Conservation (phyloP, 106 monocot species). For the Platanthera guangdongensis region DNA sequence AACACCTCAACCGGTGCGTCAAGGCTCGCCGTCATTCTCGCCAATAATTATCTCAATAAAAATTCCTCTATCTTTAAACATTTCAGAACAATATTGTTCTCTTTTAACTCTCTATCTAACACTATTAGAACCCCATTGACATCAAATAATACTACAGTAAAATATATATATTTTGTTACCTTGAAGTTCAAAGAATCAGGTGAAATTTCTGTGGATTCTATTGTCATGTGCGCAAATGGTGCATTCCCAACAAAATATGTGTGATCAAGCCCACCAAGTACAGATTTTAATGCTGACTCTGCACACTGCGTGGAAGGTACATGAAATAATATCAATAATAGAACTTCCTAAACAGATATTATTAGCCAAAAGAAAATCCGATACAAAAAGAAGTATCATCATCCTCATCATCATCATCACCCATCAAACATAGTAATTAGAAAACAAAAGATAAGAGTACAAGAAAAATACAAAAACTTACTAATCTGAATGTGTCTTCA, state of each 20-base stretch:
- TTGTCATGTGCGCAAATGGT: slow-evolving; percentile 69
- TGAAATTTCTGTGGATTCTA: slow-evolving; percentile 27
- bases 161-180: slow-evolving; percentile 21
- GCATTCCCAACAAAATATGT: slow-evolving; percentile 95
- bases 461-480: slow-evolving; percentile 12
- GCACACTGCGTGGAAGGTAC: slow-evolving; percentile 55
- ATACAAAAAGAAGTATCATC: not conserved
- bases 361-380: not conserved
- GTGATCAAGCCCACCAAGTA: slow-evolving; percentile 70
- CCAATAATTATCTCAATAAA: too few species aligned
- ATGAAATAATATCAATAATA: not conserved
- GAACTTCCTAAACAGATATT: not conserved
- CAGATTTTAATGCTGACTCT: slow-evolving; percentile 75
- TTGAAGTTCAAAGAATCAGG: slow-evolving; percentile 39
- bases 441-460: not conserved
- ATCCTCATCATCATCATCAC: not conserved
- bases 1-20: too few species aligned
- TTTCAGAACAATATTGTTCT: too few species aligned
- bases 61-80: too few species aligned
- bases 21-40: too few species aligned
- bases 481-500: slow-evolving; percentile 79
- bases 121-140: not conserved
- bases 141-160: not conserved
- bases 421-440: not conserved
- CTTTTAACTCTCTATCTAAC: too few species aligned